A percentile compares a stretch with the other conserved stretches of the same genome.
These are phyloP conservation scores for Lycium ferocissimum DNA, from an alignment of 257 asterid genomes.

Conservation along the genomic window DNA sequence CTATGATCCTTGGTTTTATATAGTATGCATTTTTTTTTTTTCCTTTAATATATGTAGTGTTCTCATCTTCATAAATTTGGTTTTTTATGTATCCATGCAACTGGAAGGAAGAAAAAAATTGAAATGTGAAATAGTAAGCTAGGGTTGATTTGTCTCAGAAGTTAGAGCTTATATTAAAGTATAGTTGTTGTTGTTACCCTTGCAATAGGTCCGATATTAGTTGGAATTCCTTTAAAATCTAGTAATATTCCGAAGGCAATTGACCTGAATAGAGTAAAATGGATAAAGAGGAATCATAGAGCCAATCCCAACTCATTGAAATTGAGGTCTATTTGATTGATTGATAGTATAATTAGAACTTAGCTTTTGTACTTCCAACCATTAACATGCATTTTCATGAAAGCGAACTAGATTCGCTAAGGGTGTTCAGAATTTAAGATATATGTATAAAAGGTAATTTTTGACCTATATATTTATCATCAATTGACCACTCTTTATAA, in stretches of 20 bases:
- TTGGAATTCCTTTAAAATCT: background rate
- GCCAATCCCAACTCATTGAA: background rate
- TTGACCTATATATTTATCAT: no score
- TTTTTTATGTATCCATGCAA: background rate
- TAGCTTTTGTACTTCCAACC: background rate
- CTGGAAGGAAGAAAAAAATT: background rate
- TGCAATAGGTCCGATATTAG: background rate
- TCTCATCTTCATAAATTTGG: background rate
- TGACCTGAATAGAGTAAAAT: background rate
- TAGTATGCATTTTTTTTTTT: background rate
- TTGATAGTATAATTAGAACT: background rate
- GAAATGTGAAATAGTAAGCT: background rate
- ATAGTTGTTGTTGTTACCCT: conserved; percentile 12
- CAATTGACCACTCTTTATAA: no score
- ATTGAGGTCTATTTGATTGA: background rate
- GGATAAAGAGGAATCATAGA: background rate
- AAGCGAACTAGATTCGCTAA: background rate
- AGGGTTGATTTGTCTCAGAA: background rate
- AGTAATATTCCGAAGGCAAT: background rate
- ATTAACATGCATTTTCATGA: background rate
- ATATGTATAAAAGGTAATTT: no score
- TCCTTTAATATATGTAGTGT: background rate
- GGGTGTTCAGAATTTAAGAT: no score
- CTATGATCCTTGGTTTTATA: background rate
- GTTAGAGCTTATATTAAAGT: background rate